phyloP scores from a whole-genome alignment of 306 rosid genomes.

The Echinosophora koreensis region DNA sequence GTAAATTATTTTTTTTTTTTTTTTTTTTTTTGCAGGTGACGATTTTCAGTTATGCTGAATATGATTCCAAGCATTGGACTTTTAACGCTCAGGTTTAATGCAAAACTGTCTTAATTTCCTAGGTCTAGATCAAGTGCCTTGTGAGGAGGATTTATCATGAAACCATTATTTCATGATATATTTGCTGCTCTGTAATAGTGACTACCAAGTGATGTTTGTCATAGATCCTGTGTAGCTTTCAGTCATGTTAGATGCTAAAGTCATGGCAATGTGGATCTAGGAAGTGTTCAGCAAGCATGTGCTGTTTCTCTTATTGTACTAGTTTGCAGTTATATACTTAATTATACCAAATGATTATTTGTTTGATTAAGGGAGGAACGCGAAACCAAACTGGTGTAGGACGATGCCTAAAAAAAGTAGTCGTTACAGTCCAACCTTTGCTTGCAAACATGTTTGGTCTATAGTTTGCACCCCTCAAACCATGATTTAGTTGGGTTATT shows the following conservation, averaged over 20 bases:
- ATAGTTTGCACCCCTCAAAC: too few species aligned
- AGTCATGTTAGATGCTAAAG: not conserved
- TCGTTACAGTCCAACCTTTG: not conserved
- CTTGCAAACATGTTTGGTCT: not conserved
- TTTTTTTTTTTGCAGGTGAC: constrained; percentile 45
- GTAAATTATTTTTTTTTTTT: not conserved
- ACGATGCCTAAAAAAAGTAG: not conserved
- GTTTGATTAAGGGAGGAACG: not conserved
- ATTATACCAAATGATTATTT: not conserved
- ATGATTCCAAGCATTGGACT: constrained; percentile 2
- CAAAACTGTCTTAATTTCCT: constrained; percentile 18
- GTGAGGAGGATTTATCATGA: not conserved
- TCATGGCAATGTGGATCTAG: constrained; percentile 24
- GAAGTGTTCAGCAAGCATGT: not conserved
- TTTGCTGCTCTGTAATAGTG: constrained; percentile 28
- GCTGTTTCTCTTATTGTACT: not conserved
- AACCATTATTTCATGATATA: constrained; percentile 22
- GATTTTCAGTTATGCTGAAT: constrained; percentile 28
- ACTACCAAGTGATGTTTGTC: constrained; percentile 7
- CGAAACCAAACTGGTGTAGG: not conserved
- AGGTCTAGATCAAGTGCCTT: constrained; percentile 24
- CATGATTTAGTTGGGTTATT: too few species aligned
- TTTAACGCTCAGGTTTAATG: constrained; percentile 19
- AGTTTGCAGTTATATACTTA: not conserved
- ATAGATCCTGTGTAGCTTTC: constrained; percentile 7